Conservation (phyloP, 2,329 filamentous ascomycete species). For the Penicillium janthinellum region DNA sequence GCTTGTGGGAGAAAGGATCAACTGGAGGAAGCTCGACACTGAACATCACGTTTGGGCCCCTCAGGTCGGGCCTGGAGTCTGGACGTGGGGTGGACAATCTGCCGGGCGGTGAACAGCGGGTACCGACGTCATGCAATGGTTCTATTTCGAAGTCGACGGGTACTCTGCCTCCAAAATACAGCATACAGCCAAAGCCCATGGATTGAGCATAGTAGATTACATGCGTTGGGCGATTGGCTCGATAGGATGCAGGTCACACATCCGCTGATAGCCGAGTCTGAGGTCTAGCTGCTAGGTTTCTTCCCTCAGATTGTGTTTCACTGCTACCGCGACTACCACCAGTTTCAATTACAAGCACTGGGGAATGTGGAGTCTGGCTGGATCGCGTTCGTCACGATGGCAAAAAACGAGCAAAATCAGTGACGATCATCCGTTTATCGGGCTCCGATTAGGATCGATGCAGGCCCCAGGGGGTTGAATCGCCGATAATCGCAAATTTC, state of each 20-base stretch:
- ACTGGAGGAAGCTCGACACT: conserved; percentile 7
- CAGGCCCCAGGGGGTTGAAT: not conserved
- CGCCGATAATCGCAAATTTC: conserved; percentile 1
- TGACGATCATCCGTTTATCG: conserved; percentile 5
- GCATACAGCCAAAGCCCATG: not conserved
- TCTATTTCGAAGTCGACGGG: not conserved
- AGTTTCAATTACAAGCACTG: not conserved
- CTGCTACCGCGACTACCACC: not conserved
- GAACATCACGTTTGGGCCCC: not conserved
- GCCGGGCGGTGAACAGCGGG: conserved; percentile 18
- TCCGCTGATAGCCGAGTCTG: not conserved
- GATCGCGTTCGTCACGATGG: conserved; percentile 3
- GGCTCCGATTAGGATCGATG: not conserved
- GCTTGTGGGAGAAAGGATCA: conserved; percentile 14
- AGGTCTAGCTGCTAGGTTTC: not conserved
- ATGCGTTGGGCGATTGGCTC: not conserved
- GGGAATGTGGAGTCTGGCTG: not conserved
- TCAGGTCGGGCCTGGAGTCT: conserved; percentile 1
- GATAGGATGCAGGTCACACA: too few species aligned
- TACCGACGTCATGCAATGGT: conserved; percentile 21
- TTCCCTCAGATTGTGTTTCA: not conserved
- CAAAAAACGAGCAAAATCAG: not conserved
- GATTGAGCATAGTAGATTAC: not conserved
- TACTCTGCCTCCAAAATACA: not conserved
- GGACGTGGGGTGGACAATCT: conserved; percentile 22